phyloP scores from a whole-genome alignment of 2,329 filamentous ascomycete species.

The Verticillium longisporum region DNA sequence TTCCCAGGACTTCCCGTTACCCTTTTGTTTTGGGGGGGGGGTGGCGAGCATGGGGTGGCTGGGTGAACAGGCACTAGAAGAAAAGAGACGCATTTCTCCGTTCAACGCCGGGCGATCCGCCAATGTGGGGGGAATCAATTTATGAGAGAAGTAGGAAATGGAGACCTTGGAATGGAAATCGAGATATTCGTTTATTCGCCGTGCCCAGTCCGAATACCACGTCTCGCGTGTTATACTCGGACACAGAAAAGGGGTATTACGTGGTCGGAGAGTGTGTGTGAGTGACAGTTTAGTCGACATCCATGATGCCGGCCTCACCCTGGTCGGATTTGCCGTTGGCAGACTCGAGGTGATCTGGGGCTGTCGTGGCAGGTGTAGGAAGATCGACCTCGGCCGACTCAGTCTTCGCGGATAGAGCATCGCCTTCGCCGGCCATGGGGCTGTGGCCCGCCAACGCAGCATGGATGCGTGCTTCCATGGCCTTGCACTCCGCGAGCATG shows the following conservation, averaged over 20 bases:
- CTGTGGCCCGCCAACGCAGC: neutral
- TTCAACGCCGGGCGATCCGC: neutral
- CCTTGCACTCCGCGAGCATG: constrained; percentile 41
- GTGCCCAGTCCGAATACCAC: neutral
- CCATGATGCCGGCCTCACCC: constrained; percentile 30
- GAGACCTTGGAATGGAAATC: neutral
- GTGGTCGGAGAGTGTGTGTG: neutral
- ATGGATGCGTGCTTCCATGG: constrained; percentile 34
- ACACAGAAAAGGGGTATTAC: neutral
- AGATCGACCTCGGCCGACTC: constrained; percentile 10
- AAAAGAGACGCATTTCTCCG: neutral
- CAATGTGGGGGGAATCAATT: neutral
- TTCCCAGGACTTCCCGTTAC: neutral
- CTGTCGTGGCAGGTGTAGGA: constrained; percentile 10
- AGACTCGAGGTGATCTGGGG: constrained; percentile 21
- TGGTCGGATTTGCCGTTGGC: constrained; percentile 16
- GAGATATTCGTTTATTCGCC: neutral
- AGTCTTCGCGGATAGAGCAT: constrained; percentile 3
- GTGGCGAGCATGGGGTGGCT: neutral
- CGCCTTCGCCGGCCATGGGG: neutral
- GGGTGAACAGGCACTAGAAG: neutral
- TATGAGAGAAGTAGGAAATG: neutral
- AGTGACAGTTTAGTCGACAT: constrained; percentile 23
- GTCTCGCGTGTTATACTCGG: neutral
- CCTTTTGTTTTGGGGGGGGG: neutral